Evolutionary conservation across 1,139 yeast genomes (phyloP).

Genomic region (Taphrina deformans): DNA sequence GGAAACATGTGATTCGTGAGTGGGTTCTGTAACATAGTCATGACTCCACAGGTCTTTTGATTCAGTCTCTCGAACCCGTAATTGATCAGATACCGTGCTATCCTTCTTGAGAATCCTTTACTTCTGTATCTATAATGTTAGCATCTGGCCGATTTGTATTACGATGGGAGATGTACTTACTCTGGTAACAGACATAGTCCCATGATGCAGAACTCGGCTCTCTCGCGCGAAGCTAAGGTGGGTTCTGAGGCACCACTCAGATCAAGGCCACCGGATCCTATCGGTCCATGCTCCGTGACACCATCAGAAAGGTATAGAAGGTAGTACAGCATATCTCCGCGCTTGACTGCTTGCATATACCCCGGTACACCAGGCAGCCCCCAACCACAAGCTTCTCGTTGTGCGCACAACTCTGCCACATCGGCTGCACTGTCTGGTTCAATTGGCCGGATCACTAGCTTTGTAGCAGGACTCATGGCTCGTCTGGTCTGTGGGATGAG

Average conservation of each 20-base stretch:
- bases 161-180: neutral
- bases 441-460: slow-evolving; percentile 1
- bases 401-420: slow-evolving; percentile 1
- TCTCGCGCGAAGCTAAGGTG: neutral
- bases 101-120: neutral
- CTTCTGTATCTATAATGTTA: neutral
- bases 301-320: slow-evolving; percentile 6
- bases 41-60: neutral
- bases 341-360: neutral
- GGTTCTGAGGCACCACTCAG: slow-evolving; percentile 4
- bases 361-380: neutral
- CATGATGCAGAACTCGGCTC: slow-evolving; percentile 8
- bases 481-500: no score
- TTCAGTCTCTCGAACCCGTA: neutral
- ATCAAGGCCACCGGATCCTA: slow-evolving; percentile 28
- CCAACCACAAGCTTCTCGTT: slow-evolving; percentile 18
- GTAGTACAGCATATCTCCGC: slow-evolving; percentile 22
- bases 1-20: slow-evolving; percentile 14
- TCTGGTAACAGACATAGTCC: slow-evolving; percentile 3
- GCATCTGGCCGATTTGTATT: neutral
- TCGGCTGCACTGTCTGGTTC: slow-evolving; percentile 2
- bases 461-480: neutral
- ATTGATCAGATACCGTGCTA: neutral
- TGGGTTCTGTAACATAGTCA: slow-evolving; percentile 3
- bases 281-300: neutral